Evolutionary conservation across 2,329 filamentous ascomycete genomes (phyloP).

Genomic region (Phyllosticta citribraziliensis): DNA sequence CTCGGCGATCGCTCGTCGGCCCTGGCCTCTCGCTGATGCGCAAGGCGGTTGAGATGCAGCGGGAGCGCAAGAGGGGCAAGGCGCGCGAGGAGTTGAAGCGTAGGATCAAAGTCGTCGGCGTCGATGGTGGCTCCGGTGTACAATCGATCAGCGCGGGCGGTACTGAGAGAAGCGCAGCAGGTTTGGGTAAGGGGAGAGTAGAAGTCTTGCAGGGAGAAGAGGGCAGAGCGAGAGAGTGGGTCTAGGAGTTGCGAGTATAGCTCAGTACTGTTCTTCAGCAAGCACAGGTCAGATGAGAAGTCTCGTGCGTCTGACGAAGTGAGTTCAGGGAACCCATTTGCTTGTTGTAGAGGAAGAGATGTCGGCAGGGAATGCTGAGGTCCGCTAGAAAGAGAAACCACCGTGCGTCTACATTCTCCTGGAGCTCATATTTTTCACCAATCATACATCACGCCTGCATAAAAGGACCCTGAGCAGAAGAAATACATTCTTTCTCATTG

Average conservation of each 20-base stretch:
- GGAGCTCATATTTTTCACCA: too few relatives aligned
- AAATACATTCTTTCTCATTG: too few relatives aligned
- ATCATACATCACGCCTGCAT: too few relatives aligned
- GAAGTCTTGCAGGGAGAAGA: neutral
- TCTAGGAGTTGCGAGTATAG: neutral
- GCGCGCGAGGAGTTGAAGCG: neutral
- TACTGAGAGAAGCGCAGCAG: neutral
- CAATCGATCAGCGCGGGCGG: neutral
- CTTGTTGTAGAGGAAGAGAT: too few relatives aligned
- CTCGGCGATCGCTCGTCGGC: neutral
- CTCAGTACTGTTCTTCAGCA: too few relatives aligned
- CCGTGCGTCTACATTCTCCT: too few relatives aligned
- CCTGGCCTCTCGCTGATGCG: neutral
- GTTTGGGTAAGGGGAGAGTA: neutral
- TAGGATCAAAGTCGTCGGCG: neutral
- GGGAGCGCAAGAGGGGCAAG: neutral
- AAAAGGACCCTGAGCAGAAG: too few relatives aligned
- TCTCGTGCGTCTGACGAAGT: too few relatives aligned
- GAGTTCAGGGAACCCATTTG: too few relatives aligned
- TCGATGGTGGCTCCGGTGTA: neutral
- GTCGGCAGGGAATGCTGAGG: too few relatives aligned
- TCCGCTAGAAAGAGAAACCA: too few relatives aligned
- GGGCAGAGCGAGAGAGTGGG: neutral
- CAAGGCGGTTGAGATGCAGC: neutral
- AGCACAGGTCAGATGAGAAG: too few relatives aligned